Evolutionary conservation across 2,329 filamentous ascomycete genomes (phyloP).

Genomic region (Zalaria sp.): DNA sequence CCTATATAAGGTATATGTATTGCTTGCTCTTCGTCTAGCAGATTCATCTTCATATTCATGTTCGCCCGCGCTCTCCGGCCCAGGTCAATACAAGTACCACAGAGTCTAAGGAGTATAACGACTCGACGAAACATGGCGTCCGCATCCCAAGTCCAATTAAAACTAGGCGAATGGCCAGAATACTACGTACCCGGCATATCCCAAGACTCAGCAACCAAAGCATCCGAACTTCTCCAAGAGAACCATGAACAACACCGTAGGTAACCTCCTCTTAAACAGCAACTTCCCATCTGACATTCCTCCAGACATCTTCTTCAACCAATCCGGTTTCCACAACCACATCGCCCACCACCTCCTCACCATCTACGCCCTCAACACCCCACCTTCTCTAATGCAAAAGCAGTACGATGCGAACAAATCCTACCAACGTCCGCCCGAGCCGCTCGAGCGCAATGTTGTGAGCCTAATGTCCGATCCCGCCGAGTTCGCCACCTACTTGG

Average conservation of each 20-base stretch:
- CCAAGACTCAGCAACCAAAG: conserved; percentile 45
- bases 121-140: conserved; percentile 30
- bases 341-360: conserved; percentile 66
- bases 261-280: background rate
- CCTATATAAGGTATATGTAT: no score
- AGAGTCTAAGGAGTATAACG: no score
- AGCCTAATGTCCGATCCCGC: conserved; percentile 42
- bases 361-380: conserved; percentile 61
- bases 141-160: conserved; percentile 31
- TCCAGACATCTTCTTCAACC: conserved; percentile 64
- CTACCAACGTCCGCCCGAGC: conserved; percentile 47
- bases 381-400: conserved; percentile 41
- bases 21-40: no score
- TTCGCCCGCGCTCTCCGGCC: no score
- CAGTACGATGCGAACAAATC: conserved; percentile 50
- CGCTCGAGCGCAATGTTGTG: conserved; percentile 35
- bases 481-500: conserved; percentile 45
- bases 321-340: conserved; percentile 64
- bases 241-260: conserved; percentile 54
- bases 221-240: conserved; percentile 56
- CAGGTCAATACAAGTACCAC: no score
- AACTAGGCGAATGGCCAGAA: conserved; percentile 27
- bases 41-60: no score
- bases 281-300: background rate
- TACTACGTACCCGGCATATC: conserved; percentile 33